These are phyloP conservation scores for Boechera retrofracta DNA, from an alignment of 345 rosid species.

Conservation along the genomic window DNA sequence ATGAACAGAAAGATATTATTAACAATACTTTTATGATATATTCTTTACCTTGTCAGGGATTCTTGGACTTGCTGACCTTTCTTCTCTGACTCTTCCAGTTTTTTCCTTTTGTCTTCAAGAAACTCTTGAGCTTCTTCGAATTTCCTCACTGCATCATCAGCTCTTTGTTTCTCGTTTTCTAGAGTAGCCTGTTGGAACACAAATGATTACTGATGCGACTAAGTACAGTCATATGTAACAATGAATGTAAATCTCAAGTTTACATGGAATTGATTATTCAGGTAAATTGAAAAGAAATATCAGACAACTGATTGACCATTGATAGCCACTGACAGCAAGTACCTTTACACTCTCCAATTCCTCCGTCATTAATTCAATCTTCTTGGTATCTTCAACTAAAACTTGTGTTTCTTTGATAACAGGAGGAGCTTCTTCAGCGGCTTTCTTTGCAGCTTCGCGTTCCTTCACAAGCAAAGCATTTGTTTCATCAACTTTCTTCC, in stretches of 20 bases:
- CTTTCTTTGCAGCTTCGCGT: slow-evolving; percentile 60
- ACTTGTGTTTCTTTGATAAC: slow-evolving; percentile 65
- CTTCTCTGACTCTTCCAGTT: slow-evolving; percentile 78
- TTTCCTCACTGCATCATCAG: slow-evolving; percentile 63
- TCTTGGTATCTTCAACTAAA: slow-evolving; percentile 68
- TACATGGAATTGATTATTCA: slow-evolving; percentile 13
- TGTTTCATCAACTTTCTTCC: slow-evolving; percentile 59
- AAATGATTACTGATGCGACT: slow-evolving; percentile 19
- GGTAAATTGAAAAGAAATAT: neutral
- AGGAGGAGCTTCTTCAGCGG: slow-evolving; percentile 63
- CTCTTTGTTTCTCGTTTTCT: slow-evolving; percentile 70
- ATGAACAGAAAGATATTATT: slow-evolving; percentile 3
- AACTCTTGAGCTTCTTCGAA: slow-evolving; percentile 57
- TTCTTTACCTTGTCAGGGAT: slow-evolving; percentile 64
- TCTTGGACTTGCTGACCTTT: slow-evolving; percentile 78
- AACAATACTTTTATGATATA: slow-evolving; percentile 1
- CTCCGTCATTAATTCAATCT: slow-evolving; percentile 56
- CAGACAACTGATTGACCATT: neutral
- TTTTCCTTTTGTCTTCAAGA: slow-evolving; percentile 60
- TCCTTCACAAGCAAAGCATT: slow-evolving; percentile 59
- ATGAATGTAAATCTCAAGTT: slow-evolving; percentile 2
- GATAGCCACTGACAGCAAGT: slow-evolving; percentile 29
- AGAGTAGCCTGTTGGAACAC: slow-evolving; percentile 54
- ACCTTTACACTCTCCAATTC: slow-evolving; percentile 68
- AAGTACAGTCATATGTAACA: slow-evolving; percentile 25